Base-by-base conservation (phyloP, 2,329 filamentous ascomycete genomes). In the Rhinocladiella similis region DNA sequence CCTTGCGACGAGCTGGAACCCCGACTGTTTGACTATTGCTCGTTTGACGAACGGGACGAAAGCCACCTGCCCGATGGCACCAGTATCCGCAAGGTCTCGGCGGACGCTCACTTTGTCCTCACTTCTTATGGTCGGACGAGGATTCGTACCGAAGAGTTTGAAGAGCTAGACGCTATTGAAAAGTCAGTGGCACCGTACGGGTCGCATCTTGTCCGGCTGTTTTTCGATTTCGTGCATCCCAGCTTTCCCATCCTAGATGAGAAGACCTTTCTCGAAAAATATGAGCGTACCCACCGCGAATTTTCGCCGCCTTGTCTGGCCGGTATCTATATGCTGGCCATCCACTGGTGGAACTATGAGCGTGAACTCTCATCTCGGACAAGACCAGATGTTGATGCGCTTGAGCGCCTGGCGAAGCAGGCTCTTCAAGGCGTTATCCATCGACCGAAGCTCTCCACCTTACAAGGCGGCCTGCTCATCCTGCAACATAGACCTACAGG, bases 171-270 rank as follows among this genome's bases (percentile, higher is more conserved):
- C 50, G 57, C 57, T 33, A 65, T 96, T 65, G 89, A 96, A 74
- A 81, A 82, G 52, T 78, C 91, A 38, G 87, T 96, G 33, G 82
- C 84, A 19, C 88, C 89, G 2, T 83, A 94, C 70, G 90, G 90
- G n/a, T 84, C 84, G 53, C 83, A 82, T 51, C 76, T 96, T 54
- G 83, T 96, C 63, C 87, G 91, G 64, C 76, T 94, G 36, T 96
- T 91, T 77, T 95, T 95, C 69, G 81, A 83, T 58, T 82, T 89
- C 58, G 86, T 94, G 18, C 90, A 94, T 70, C 89, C 89, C 0
- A 87, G 82, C 63, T 92, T 91, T 66, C 90, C 90, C 18, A 89
- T 95, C 64, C 80, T 94, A 38, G 88, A 94, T 68, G 92, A 91
- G 73, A 81, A 84, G 56, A 83, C 91, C 54, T 93, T 92, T 64